phyloP scores from a whole-genome alignment of 345 rosid genomes.

The Rhodamnia rubescens region DNA sequence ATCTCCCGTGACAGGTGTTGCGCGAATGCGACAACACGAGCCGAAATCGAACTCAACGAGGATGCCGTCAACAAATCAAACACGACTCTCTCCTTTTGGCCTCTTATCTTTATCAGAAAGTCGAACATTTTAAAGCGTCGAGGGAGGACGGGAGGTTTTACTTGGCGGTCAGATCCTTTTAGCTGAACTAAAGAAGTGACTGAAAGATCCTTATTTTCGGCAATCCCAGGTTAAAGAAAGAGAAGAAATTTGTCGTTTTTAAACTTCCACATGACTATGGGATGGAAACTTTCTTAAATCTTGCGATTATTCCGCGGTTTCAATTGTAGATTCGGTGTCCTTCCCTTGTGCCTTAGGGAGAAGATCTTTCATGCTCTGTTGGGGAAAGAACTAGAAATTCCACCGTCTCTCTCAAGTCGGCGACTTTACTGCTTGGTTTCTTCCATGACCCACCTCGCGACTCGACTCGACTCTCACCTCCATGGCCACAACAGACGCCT shows the following conservation, averaged over 20 bases:
- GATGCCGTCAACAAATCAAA: not conserved
- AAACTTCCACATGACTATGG: not conserved
- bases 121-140: not conserved
- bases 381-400: not conserved
- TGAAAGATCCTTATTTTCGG: not conserved
- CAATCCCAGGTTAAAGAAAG: not conserved
- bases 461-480: not conserved
- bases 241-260: not conserved
- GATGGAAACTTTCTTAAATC: not conserved
- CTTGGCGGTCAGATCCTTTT: not conserved
- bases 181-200: not conserved
- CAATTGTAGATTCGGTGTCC: not conserved
- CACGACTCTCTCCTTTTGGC: not conserved
- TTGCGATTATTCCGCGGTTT: not conserved
- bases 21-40: not conserved
- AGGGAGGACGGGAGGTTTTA: not conserved
- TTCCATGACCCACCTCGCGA: not conserved
- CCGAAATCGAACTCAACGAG: not conserved
- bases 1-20: not conserved
- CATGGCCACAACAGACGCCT: constrained; percentile 34
- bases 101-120: too few relatives aligned
- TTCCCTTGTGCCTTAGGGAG: too few relatives aligned
- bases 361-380: not conserved
- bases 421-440: not conserved
- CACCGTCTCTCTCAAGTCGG: not conserved